These are phyloP conservation scores for Lathyrus sativus DNA, from an alignment of 306 rosid species.

Conservation along the genomic window DNA sequence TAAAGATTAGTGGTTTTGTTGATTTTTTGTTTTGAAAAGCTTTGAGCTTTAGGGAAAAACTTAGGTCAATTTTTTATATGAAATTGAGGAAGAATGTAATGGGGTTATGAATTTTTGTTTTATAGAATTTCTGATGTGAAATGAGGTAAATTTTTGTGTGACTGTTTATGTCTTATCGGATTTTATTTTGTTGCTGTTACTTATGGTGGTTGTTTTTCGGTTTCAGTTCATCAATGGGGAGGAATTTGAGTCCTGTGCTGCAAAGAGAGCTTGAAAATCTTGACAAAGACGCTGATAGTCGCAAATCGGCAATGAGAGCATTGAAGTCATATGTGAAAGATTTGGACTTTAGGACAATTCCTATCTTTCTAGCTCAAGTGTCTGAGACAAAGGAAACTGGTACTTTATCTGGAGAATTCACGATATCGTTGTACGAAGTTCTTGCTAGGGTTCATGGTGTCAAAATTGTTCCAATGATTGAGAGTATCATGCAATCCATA, in stretches of 20 bases:
- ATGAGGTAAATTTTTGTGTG: constrained; percentile 1
- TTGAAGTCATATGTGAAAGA: constrained; percentile 77
- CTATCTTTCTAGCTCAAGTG: constrained; percentile 84
- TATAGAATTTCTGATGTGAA: not conserved
- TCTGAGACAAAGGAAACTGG: constrained; percentile 82
- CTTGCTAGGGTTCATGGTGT: constrained; percentile 86
- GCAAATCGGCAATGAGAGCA: constrained; percentile 80
- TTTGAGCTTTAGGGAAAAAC: not conserved
- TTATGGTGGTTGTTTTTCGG: constrained; percentile 12
- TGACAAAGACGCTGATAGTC: constrained; percentile 78
- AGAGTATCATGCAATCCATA: constrained; percentile 70
- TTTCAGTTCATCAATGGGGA: constrained; percentile 56
- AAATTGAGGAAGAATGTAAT: not conserved
- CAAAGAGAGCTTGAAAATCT: constrained; percentile 68
- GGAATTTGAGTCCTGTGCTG: constrained; percentile 58
- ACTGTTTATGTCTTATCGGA: not conserved
- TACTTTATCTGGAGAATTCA: constrained; percentile 71
- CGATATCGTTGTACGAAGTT: constrained; percentile 79
- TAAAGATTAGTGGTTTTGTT: not conserved
- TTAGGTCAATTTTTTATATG: not conserved
- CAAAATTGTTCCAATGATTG: constrained; percentile 76
- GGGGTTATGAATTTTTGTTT: not conserved
- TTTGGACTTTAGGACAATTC: constrained; percentile 74
- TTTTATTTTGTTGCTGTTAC: constrained; percentile 4
- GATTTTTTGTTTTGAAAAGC: not conserved